A percentile compares a stretch with the other conserved stretches of the same genome.
Evolutionary conservation across 805 yeast genomes (phyloP).

Genomic region (Kazachstania martiniae): DNA sequence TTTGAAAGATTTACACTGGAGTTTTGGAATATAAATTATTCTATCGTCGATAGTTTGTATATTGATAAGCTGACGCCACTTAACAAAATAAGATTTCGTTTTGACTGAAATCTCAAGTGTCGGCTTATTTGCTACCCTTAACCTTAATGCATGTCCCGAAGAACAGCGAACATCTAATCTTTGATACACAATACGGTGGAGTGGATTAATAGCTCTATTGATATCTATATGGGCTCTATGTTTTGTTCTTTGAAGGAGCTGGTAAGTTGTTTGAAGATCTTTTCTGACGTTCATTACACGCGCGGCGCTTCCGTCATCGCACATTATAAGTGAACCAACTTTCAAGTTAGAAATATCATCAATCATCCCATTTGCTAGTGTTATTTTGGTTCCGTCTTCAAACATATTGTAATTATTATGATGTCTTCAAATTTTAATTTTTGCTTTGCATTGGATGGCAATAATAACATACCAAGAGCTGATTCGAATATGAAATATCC

Average conservation of each 20-base stretch:
- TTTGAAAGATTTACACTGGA: slow-evolving; percentile 17
- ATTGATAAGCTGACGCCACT: slow-evolving; percentile 14
- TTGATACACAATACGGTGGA: slow-evolving; percentile 5
- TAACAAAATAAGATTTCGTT: slow-evolving; percentile 10
- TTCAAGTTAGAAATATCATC: slow-evolving; percentile 27
- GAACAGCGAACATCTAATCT: slow-evolving; percentile 17
- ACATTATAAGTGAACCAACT: slow-evolving; percentile 33
- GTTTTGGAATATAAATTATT: slow-evolving; percentile 14
- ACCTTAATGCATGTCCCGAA: slow-evolving; percentile 11
- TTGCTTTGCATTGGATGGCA: too few relatives aligned
- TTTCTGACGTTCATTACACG: slow-evolving; percentile 32
- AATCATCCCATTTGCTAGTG: slow-evolving; percentile 34
- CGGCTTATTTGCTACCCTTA: slow-evolving; percentile 13
- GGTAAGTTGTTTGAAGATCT: slow-evolving; percentile 35
- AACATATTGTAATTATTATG: too few relatives aligned
- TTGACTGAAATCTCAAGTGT: slow-evolving; percentile 14
- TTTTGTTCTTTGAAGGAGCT: slow-evolving; percentile 26
- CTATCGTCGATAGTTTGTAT: slow-evolving; percentile 14
- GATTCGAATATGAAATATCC: too few relatives aligned
- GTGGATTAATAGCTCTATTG: slow-evolving; percentile 5
- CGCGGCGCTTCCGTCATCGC: slow-evolving; percentile 34
- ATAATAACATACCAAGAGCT: too few relatives aligned
- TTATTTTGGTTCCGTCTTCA: slow-evolving; percentile 31
- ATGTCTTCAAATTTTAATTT: too few relatives aligned
- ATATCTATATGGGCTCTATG: slow-evolving; percentile 14